Evolutionary conservation across 208 protist species (phyloP).

Genomic region (Polymyxa betae): DNA sequence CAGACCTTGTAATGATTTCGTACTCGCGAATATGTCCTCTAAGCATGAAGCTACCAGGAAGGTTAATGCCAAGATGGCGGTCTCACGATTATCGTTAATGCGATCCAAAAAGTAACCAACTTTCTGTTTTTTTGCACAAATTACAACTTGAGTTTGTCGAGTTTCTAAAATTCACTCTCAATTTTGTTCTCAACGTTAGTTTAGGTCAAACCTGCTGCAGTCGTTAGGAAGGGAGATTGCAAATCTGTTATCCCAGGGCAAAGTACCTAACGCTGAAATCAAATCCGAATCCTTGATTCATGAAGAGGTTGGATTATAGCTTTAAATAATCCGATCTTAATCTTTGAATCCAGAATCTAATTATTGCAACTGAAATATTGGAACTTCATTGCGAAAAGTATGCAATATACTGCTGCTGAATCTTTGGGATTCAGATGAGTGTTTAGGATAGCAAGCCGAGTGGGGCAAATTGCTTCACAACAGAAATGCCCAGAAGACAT

Average conservation of each 20-base stretch:
- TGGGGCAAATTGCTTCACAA: slow-evolving; percentile 23
- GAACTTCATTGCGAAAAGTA: neutral
- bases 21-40: neutral
- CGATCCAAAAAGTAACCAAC: slow-evolving; percentile 1
- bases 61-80: slow-evolving; percentile 40
- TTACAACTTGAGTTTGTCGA: neutral
- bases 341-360: slow-evolving; percentile 12
- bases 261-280: slow-evolving; percentile 18
- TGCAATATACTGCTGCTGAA: neutral
- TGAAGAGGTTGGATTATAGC: neutral
- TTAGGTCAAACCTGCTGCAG: neutral
- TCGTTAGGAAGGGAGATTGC: neutral
- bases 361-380: slow-evolving; percentile 18
- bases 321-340: neutral
- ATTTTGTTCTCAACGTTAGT: neutral
- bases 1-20: neutral
- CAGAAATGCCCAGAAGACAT: slow-evolving; percentile 32
- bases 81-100: neutral
- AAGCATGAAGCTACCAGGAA: neutral
- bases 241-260: neutral
- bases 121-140: neutral
- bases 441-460: neutral
- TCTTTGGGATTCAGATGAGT: neutral
- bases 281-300: slow-evolving; percentile 19
- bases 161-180: neutral